Evolutionary conservation across 345 rosid species (phyloP), one percentile per base, ranked within the genome.

Genomic region (Eucalyptus pauciflora): DNA sequence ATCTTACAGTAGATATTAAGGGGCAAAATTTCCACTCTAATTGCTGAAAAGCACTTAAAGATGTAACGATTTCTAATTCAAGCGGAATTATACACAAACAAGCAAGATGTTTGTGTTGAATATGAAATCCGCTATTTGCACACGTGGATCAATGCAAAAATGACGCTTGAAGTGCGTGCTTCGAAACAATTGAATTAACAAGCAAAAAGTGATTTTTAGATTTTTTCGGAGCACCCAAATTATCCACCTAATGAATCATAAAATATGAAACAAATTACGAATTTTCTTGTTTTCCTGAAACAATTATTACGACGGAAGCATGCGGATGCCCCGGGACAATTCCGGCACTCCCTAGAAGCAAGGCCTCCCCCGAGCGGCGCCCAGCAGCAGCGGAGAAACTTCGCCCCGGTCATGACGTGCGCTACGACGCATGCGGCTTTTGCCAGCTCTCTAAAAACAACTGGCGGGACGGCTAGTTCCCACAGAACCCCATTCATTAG

Each of bases 361-460:
- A 1, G 13, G 8, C 29, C 27, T 0, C 0, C 83, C 0, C 18
- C 27, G 13, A 11, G 13, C 81, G 45, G 45, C 13, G 7, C 2
- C 7, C 20, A 12, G 88, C 88, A 45, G 88, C 88, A 25, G 50
- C 81, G 81, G 25, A 67, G 86, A 88, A 88, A 58, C 71, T 79
- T 88, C 86, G 22, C 41, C 20, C 9, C 1, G 5, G 8, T 4
- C 25, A 3, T 8, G 86, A 88, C 89, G 86, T 33, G 89, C 33
- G 37, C 24, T 14, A 4, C 33, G n/a, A 2, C 0, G 0, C 43
- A 0, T 31, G 76, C 88, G 45, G 0, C 80, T 37, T 37, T 37
- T 37, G 41, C 41, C 41, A 37, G 41, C 80, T 10, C 13, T 16
- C 25, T 6, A 10, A 2, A 81, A 81, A 81, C 87, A 54, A 46